Conservation (phyloP, 2,329 filamentous ascomycete genomes). For the Penicillium griseofulvum region DNA sequence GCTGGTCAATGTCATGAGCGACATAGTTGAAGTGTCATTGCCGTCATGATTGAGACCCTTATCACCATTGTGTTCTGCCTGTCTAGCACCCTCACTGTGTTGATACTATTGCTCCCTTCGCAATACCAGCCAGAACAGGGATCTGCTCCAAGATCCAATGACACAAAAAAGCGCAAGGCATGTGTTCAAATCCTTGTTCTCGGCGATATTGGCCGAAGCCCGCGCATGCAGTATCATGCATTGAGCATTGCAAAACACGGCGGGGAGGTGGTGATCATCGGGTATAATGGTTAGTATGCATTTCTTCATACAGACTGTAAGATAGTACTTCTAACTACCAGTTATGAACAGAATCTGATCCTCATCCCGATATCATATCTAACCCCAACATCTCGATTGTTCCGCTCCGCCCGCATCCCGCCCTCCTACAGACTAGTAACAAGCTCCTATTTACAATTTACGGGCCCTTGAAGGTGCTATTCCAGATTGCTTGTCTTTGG, state of each 20-base stretch:
- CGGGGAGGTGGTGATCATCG: constrained; percentile 77
- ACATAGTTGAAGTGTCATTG: neutral
- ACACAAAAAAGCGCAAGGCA: constrained; percentile 32
- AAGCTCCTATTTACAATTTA: constrained; percentile 73
- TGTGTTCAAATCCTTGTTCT: constrained; percentile 83
- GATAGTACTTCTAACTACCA: constrained; percentile 5
- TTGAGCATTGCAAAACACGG: constrained; percentile 84
- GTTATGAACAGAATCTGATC: constrained; percentile 63
- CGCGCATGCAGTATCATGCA: constrained; percentile 98
- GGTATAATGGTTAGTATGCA: constrained; percentile 67
- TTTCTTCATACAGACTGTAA: neutral
- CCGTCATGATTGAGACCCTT: constrained; percentile 36
- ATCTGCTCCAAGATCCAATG: constrained; percentile 17
- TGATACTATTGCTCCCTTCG: constrained; percentile 54
- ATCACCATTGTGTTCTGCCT: constrained; percentile 43
- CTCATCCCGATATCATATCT: constrained; percentile 72
- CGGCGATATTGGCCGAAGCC: constrained; percentile 91
- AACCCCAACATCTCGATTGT: constrained; percentile 69
- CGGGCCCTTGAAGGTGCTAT: constrained; percentile 80
- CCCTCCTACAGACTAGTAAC: constrained; percentile 63
- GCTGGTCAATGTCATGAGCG: neutral
- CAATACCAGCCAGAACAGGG: constrained; percentile 44
- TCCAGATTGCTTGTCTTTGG: constrained; percentile 73
- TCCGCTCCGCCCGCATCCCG: constrained; percentile 66
- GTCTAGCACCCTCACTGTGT: constrained; percentile 49